A percentile compares a stretch with the other conserved stretches of the same genome.
Conservation (phyloP, 2,329 filamentous ascomycete species). For the Penicillium sp. region DNA sequence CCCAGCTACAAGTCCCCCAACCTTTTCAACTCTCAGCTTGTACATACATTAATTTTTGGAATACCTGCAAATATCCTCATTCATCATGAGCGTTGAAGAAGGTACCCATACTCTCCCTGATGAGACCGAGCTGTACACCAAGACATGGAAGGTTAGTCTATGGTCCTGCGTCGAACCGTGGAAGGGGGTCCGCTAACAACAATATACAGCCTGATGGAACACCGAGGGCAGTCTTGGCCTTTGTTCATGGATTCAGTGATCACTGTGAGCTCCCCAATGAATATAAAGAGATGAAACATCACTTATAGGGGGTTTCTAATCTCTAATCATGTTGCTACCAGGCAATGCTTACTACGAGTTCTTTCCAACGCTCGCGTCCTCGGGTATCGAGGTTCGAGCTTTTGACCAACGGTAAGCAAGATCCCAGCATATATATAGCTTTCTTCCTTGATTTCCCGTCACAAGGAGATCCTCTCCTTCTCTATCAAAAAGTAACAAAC, state of each 20-base stretch:
- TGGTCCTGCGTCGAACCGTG: conserved; percentile 8
- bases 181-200: conserved; percentile 6
- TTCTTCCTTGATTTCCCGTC: not conserved
- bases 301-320: not conserved
- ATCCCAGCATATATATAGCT: not conserved
- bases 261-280: conserved; percentile 57
- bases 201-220: conserved; percentile 14
- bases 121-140: conserved; percentile 63
- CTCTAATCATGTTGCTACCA: conserved; percentile 28
- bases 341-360: conserved; percentile 76
- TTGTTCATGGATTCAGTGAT: conserved; percentile 90
- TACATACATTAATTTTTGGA: not conserved
- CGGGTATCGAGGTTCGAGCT: conserved; percentile 75
- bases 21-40: not conserved
- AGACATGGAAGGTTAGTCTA: conserved; percentile 64
- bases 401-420: conserved; percentile 73
- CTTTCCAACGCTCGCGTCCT: conserved; percentile 71
- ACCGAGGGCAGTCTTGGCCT: conserved; percentile 73
- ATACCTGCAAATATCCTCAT: not conserved
- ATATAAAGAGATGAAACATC: not conserved
- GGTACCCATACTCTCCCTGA: conserved; percentile 59
- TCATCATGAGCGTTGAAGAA: conserved; percentile 54
- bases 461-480: not conserved
- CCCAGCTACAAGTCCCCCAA: not conserved
- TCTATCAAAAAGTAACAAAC: not conserved